These are phyloP conservation scores for Polygonum aviculare DNA, from an alignment of 148 eudicot genomes.

Conservation along the genomic window DNA sequence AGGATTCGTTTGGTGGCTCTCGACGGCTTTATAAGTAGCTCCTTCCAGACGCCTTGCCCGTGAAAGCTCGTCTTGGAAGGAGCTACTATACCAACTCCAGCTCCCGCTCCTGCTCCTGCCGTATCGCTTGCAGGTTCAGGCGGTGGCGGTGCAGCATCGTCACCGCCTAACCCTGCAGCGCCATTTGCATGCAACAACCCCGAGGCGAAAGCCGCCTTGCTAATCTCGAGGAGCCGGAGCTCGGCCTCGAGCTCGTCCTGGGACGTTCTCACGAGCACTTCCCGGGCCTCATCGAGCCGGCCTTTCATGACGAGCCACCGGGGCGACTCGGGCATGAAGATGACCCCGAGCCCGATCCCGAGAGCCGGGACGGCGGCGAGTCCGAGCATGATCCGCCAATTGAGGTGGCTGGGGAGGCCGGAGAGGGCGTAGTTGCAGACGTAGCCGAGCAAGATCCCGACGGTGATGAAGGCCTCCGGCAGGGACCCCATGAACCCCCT, in stretches of 20 bases:
- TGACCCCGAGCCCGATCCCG: conserved; percentile 41
- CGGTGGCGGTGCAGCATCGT: background rate
- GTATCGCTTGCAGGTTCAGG: background rate
- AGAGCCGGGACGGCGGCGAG: conserved; percentile 64
- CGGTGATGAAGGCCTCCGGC: conserved; percentile 74
- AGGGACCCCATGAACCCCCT: conserved; percentile 74
- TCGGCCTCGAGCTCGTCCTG: conserved; percentile 54
- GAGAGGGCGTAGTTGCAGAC: conserved; percentile 51
- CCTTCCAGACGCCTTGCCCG: conserved; percentile 78
- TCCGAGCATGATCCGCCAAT: conserved; percentile 81
- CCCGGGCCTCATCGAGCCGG: conserved; percentile 40
- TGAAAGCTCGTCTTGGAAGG: conserved; percentile 14
- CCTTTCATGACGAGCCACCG: conserved; percentile 85
- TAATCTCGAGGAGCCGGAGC: conserved; percentile 48
- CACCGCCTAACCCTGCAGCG: background rate
- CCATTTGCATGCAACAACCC: background rate
- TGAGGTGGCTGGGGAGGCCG: conserved; percentile 33
- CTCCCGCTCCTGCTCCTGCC: background rate
- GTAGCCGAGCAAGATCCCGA: conserved; percentile 74
- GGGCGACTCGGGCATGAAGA: conserved; percentile 86
- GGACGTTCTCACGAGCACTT: conserved; percentile 43
- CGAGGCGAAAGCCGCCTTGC: conserved; percentile 21
- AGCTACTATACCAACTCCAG: background rate
- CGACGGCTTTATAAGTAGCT: conserved; percentile 47
- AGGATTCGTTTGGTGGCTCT: conserved; percentile 45